Conservation (phyloP, 2,329 filamentous ascomycete genomes). For the Tothia fuscella region DNA sequence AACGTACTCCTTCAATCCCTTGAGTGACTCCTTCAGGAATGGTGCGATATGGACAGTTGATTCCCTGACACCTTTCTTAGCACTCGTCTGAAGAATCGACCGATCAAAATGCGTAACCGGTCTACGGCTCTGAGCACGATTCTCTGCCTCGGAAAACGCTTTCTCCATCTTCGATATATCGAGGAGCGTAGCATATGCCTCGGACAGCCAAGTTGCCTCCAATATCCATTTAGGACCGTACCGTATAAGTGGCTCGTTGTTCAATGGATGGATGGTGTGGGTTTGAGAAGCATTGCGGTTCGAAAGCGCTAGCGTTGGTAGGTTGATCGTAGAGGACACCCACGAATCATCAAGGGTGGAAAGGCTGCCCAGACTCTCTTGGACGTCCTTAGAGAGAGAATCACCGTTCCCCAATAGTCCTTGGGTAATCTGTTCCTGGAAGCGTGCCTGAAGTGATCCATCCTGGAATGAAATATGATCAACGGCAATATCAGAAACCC, state of each 20-base stretch:
- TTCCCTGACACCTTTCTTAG: conserved; percentile 12
- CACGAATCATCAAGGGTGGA: conserved; percentile 6
- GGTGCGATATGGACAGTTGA: conserved; percentile 12
- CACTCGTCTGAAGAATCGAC: conserved; percentile 11
- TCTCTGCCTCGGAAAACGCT: conserved; percentile 6
- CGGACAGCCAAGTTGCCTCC: conserved; percentile 6
- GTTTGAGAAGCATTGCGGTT: no score
- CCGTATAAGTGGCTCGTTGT: conserved; percentile 31
- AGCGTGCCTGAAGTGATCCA: conserved; percentile 3
- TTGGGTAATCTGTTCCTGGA: conserved; percentile 5
- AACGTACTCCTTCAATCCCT: conserved; percentile 9
- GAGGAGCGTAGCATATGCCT: conserved; percentile 11
- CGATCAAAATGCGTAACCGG: conserved; percentile 15
- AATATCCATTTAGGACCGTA: conserved; percentile 1
- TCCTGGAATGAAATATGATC: conserved; percentile 27
- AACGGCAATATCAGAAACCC: conserved; percentile 15
- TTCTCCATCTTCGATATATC: conserved; percentile 13
- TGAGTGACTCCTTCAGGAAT: conserved; percentile 11
- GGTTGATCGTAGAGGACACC: conserved; percentile 2
- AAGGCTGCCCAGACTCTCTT: not conserved
- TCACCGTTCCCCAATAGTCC: conserved; percentile 7
- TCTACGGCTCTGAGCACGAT: conserved; percentile 8
- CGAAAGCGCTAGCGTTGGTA: no score
- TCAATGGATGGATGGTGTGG: conserved; percentile 36
- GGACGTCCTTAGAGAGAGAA: not conserved